These are phyloP conservation scores for Leptographium radiaticola DNA, from an alignment of 2,329 filamentous ascomycete species.

Conservation along the genomic window DNA sequence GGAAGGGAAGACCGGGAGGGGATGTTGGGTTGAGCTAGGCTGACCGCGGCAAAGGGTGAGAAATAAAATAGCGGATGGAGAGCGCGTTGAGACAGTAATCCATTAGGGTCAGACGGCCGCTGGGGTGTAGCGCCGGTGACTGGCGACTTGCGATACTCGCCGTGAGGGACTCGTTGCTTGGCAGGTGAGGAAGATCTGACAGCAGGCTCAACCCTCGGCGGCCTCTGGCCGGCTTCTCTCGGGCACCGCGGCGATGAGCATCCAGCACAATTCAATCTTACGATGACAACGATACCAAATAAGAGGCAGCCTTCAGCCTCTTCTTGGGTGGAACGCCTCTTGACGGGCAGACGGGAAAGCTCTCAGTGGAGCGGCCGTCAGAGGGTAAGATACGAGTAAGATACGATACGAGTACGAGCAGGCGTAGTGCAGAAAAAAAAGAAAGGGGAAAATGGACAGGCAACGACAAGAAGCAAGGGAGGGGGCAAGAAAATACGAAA, in stretches of 20 bases:
- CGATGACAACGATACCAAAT: too few relatives aligned
- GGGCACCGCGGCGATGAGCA: too few relatives aligned
- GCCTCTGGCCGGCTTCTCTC: too few relatives aligned
- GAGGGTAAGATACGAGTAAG: too few relatives aligned
- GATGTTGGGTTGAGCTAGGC: constrained; percentile 1
- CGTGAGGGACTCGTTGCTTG: too few relatives aligned
- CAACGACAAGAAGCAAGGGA: neutral
- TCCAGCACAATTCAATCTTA: too few relatives aligned
- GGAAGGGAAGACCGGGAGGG: neutral
- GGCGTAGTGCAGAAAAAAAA: neutral
- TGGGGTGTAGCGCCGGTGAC: too few relatives aligned
- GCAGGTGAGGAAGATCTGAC: too few relatives aligned
- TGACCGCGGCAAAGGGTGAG: constrained; percentile 1
- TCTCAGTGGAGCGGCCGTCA: neutral
- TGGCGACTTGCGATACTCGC: neutral
- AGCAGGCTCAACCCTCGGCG: too few relatives aligned
- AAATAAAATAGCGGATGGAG: neutral
- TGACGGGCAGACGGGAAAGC: neutral
- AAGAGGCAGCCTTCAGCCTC: too few relatives aligned
- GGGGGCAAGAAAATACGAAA: neutral
- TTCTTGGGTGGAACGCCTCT: neutral
- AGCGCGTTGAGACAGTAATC: neutral
- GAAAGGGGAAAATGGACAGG: neutral
- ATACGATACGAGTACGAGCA: neutral
- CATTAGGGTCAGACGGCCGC: too few relatives aligned